Percentiles rank a stretch among this genome's conserved stretches.
These are phyloP conservation scores for Coniella vitis DNA, from an alignment of 2,329 filamentous ascomycete species.

Conservation along the genomic window DNA sequence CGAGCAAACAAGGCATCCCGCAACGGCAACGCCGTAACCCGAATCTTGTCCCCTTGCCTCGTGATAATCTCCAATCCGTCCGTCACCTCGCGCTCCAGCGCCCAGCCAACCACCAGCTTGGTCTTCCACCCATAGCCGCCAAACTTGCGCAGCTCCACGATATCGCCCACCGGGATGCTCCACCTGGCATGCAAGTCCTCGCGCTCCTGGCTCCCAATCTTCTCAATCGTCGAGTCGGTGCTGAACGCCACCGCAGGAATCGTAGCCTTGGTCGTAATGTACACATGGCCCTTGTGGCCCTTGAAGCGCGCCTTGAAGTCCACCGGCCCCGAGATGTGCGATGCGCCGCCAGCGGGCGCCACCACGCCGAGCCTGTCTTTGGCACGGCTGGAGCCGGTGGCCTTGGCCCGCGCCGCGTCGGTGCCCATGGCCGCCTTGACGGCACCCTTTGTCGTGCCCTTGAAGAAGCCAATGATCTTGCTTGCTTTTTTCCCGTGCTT, in stretches of 20 bases:
- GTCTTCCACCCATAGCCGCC: slow-evolving; percentile 81
- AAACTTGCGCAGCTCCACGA: slow-evolving; percentile 69
- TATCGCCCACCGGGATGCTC: slow-evolving; percentile 63
- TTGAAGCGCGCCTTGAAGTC: slow-evolving; percentile 68
- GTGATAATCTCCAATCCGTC: slow-evolving; percentile 66
- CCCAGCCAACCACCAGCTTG: slow-evolving; percentile 76
- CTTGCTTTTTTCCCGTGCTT: slow-evolving; percentile 34
- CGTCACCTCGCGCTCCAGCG: slow-evolving; percentile 63
- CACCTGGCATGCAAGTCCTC: slow-evolving; percentile 56
- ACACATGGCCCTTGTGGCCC: slow-evolving; percentile 65
- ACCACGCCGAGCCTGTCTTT: slow-evolving; percentile 68
- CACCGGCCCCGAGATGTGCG: slow-evolving; percentile 55
- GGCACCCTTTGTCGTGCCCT: slow-evolving; percentile 60
- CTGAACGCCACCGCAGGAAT: slow-evolving; percentile 63
- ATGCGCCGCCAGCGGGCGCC: slow-evolving; percentile 37
- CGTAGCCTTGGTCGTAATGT: slow-evolving; percentile 60
- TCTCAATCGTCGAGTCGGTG: slow-evolving; percentile 46
- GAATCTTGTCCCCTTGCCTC: slow-evolving; percentile 46
- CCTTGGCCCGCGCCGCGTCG: slow-evolving; percentile 64
- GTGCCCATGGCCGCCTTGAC: slow-evolving; percentile 67
- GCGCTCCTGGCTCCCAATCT: slow-evolving; percentile 52
- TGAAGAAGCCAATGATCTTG: slow-evolving; percentile 58
- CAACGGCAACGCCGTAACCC: slow-evolving; percentile 64
- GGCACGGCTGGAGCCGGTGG: slow-evolving; percentile 51
- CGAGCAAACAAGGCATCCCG: slow-evolving; percentile 56